Percentiles rank a stretch among this genome's conserved stretches.
phyloP scores from a whole-genome alignment of 805 yeast genomes.

The Candida dajiaensis region DNA sequence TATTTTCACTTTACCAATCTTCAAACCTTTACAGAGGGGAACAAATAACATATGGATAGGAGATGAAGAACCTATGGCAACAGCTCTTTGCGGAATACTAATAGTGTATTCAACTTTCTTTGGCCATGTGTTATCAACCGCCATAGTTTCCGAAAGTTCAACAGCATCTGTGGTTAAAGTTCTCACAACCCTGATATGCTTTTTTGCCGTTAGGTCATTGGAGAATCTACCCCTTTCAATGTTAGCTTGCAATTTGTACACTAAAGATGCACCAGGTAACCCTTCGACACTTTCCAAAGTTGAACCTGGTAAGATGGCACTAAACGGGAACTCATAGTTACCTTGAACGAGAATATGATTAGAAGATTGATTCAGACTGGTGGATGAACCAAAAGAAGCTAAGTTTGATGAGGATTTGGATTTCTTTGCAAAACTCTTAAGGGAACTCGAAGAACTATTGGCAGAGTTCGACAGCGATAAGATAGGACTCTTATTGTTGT shows the following conservation, averaged over 20 bases:
- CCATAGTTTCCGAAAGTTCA: constrained; percentile 85
- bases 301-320: constrained; percentile 76
- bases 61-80: constrained; percentile 79
- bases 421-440: constrained; percentile 20
- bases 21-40: constrained; percentile 77
- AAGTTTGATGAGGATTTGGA: constrained; percentile 30
- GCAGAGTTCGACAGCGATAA: constrained; percentile 12
- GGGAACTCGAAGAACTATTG: constrained; percentile 19
- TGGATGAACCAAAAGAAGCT: constrained; percentile 26
- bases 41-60: constrained; percentile 66
- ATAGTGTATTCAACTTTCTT: constrained; percentile 84
- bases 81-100: constrained; percentile 80
- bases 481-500: constrained; percentile 10
- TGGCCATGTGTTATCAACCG: constrained; percentile 96
- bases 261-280: constrained; percentile 67
- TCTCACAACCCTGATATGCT: constrained; percentile 74
- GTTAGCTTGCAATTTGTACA: constrained; percentile 69
- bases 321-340: constrained; percentile 87
- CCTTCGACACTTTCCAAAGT: constrained; percentile 89
- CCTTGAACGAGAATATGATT: constrained; percentile 55
- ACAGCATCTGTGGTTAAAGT: constrained; percentile 83
- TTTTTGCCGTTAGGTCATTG: constrained; percentile 56
- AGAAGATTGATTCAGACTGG: constrained; percentile 17
- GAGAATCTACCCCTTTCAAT: constrained; percentile 81
- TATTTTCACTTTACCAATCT: constrained; percentile 67